Percentiles rank a stretch among this genome's conserved stretches.
phyloP scores from a whole-genome alignment of 441 rosid genomes.

The Pelargonium exstipulatum region DNA sequence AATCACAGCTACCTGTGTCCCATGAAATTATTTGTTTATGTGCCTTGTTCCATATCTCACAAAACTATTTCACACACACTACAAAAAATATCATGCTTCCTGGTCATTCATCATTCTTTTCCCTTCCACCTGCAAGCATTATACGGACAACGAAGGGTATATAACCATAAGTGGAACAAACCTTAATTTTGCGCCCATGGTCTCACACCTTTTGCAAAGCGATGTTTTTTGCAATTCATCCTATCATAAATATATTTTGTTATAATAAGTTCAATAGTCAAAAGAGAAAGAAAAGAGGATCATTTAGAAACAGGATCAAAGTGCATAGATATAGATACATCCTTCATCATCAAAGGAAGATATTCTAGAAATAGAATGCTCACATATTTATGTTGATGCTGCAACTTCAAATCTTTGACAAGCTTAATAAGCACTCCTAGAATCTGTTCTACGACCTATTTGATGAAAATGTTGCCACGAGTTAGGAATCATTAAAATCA shows the following conservation, averaged over 20 bases:
- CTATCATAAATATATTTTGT: slow-evolving; percentile 27
- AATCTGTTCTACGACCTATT: slow-evolving; percentile 86
- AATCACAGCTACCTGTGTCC: background rate
- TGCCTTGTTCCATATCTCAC: no score
- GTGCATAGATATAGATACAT: background rate
- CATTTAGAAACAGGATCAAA: slow-evolving; percentile 4
- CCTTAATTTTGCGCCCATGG: slow-evolving; percentile 94
- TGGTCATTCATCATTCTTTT: no score
- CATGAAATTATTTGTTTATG: no score
- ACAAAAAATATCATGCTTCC: no score
- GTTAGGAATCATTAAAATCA: background rate
- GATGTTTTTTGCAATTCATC: slow-evolving; percentile 89
- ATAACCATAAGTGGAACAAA: slow-evolving; percentile 26
- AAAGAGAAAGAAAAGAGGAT: slow-evolving; percentile 3
- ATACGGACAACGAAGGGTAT: background rate
- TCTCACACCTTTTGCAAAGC: slow-evolving; percentile 92
- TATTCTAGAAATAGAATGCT: slow-evolving; percentile 20
- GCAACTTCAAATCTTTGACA: slow-evolving; percentile 90
- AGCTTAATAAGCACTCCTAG: slow-evolving; percentile 91
- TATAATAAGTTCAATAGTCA: slow-evolving; percentile 9
- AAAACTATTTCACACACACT: no score
- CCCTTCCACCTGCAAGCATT: no score
- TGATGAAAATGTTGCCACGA: slow-evolving; percentile 15
- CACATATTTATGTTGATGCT: slow-evolving; percentile 89
- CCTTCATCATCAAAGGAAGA: background rate